Percentiles rank a stretch among this genome's conserved stretches.
Conservation (phyloP, 108 stramenopile genomes). For the Conticribra weissflogii region DNA sequence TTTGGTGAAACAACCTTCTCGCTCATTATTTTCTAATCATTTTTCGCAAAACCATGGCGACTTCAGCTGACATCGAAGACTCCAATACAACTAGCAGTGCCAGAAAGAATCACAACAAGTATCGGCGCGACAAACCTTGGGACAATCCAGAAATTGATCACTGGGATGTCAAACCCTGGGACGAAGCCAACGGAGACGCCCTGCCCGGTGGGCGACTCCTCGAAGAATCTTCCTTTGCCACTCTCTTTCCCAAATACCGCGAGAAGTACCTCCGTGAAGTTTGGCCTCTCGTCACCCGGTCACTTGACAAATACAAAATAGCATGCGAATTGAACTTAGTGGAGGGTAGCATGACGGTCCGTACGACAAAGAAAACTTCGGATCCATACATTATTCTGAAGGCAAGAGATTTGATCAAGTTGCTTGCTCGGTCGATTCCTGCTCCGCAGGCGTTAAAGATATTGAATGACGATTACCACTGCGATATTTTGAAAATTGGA, state of each 20-base stretch:
- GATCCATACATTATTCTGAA: constrained; percentile 98
- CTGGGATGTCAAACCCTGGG: constrained; percentile 89
- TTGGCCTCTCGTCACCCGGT: constrained; percentile 95
- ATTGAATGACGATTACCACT: constrained; percentile 93
- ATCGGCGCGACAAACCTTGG: constrained; percentile 99
- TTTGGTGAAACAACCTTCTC: no score
- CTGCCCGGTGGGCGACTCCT: constrained; percentile 87
- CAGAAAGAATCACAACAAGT: constrained; percentile 93
- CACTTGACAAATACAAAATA: constrained; percentile 80
- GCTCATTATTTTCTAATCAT: no score
- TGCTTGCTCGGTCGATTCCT: constrained; percentile 93
- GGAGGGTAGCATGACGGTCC: constrained; percentile 99
- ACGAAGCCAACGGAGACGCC: constrained; percentile 50
- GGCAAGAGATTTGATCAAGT: constrained; percentile 96
- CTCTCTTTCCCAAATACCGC: constrained; percentile 98
- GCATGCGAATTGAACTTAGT: constrained; percentile 89
- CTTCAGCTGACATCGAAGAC: no score
- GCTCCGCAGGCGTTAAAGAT: constrained; percentile 94
- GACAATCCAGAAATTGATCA: constrained; percentile 97
- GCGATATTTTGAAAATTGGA: constrained; percentile 99
- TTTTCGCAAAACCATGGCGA: no score
- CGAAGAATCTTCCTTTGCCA: constrained; percentile 98
- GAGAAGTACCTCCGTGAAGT: constrained; percentile 98
- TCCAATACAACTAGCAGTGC: constrained; percentile 4
- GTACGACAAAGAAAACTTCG: constrained; percentile 91